Evolutionary conservation across 129 eudicot genomes (phyloP).

Genomic region (Lactuca sativa): DNA sequence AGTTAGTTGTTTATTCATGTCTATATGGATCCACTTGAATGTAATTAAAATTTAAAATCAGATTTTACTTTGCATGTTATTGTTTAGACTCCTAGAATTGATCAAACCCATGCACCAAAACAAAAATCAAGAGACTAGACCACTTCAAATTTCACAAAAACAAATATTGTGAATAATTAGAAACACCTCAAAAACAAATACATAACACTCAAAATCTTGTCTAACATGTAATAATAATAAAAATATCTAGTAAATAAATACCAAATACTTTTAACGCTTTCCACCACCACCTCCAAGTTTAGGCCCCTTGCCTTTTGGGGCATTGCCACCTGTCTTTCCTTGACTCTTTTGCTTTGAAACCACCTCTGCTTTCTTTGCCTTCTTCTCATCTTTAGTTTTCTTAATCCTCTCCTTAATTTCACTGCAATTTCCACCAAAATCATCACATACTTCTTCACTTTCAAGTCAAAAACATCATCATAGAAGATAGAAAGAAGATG

Average conservation of each 20-base stretch:
- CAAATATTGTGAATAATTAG: background rate
- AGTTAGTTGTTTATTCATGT: too few species aligned
- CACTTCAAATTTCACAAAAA: background rate
- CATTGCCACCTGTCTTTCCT: conserved; percentile 34
- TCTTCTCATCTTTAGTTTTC: conserved; percentile 66
- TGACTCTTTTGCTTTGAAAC: conserved; percentile 42
- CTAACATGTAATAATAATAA: background rate
- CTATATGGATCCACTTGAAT: too few species aligned
- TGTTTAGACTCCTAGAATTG: too few species aligned
- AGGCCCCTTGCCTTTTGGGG: conserved; percentile 49
- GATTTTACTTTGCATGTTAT: too few species aligned
- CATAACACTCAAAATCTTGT: conserved; percentile 3
- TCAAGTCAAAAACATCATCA: background rate
- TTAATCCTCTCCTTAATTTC: conserved; percentile 67
- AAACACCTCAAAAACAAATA: background rate
- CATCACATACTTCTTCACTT: background rate
- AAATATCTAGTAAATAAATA: background rate
- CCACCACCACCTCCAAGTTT: conserved; percentile 64
- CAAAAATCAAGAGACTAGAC: background rate
- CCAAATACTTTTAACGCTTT: conserved; percentile 39
- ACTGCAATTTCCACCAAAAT: conserved; percentile 16
- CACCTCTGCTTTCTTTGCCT: conserved; percentile 67
- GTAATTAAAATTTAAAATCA: too few species aligned
- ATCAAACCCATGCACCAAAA: background rate
- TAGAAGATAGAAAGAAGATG: background rate